Evolutionary conservation across 2,329 filamentous ascomycete genomes (phyloP), one percentile per base, ranked within the genome.

Genomic region (Periglandula ipomoeae): DNA sequence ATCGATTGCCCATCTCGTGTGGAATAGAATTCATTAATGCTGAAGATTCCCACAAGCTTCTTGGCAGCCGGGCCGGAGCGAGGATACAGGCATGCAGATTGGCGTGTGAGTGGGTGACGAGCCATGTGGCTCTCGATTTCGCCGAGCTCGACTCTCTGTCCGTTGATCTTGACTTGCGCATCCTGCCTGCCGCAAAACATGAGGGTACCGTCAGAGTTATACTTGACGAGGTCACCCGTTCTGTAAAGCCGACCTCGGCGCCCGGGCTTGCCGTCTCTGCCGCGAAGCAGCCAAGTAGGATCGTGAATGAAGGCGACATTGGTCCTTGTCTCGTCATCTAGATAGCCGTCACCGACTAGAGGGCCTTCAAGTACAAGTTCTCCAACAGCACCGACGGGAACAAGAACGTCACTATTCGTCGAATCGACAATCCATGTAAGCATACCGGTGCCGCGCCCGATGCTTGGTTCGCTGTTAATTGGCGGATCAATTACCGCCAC

Each of bases 151-250:
- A 76, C 47, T 6, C 56, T 54, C 37, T 70, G 77, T 26, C 79
- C 79, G 27, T 70, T 66, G 15, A 80, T 61, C 58, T 81, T 81
- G 24, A 79, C 68, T 56, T 62, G 59, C 4, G 46, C 50, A 54
- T 79, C 76, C 52, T 73, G 74, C 32, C 76, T 65, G 43, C 58
- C 57, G 10, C 57, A 13, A 38, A 57, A 62, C 55, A 46, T 39
- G 53, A 70, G 17, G 49, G 58, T 46, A 51, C 62, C 52, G 58
- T 61, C 48, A 30, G 59, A 49, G 56, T 59, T 53, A 15, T 56
- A 55, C 50, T 56, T 45, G 32, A 60, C 56, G 41, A 64, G 44
- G 44, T 64, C 59, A 17, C 71, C 71, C 2, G 70, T 72, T 24
- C 49, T 54, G 26, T 57, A 58, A 4, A 75, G 54, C 9, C 50